Percentiles rank a stretch among this genome's conserved stretches.
Conservation (phyloP, 345 rosid genomes). For the Euphorbia lathyris region DNA sequence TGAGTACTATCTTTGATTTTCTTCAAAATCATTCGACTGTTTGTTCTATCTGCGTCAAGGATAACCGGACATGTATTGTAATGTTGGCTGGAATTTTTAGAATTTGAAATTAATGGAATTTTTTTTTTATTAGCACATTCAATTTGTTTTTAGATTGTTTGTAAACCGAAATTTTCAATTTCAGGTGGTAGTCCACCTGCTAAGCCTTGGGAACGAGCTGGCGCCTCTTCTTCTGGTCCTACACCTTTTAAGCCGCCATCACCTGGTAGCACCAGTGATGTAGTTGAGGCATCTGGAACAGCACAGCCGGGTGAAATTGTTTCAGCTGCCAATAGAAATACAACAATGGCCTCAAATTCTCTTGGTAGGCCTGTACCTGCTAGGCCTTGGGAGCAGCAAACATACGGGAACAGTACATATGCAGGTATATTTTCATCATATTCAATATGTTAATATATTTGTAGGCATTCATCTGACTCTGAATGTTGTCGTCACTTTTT, state of each 20-base stretch:
- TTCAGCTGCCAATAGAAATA: slow-evolving; percentile 39
- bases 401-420: slow-evolving; percentile 41
- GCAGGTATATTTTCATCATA: slow-evolving; percentile 42
- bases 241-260: slow-evolving; percentile 92
- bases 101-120: neutral
- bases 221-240: slow-evolving; percentile 57
- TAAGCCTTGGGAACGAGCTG: slow-evolving; percentile 98
- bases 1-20: neutral
- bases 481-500: neutral
- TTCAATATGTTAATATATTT: neutral
- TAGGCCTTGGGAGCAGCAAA: slow-evolving; percentile 93
- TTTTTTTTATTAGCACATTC: neutral
- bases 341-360: slow-evolving; percentile 46
- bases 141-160: neutral
- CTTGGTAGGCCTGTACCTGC: slow-evolving; percentile 67
- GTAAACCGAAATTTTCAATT: neutral
- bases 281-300: slow-evolving; percentile 95
- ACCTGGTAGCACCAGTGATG: slow-evolving; percentile 76
- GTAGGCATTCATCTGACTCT: neutral
- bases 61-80: neutral
- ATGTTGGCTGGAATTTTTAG: neutral
- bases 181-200: slow-evolving; percentile 60
- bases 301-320: slow-evolving; percentile 83
- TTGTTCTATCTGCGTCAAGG: neutral
- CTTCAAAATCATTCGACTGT: neutral